These are phyloP conservation scores for Sicyos edulis DNA, from an alignment of 306 rosid genomes.

Conservation along the genomic window DNA sequence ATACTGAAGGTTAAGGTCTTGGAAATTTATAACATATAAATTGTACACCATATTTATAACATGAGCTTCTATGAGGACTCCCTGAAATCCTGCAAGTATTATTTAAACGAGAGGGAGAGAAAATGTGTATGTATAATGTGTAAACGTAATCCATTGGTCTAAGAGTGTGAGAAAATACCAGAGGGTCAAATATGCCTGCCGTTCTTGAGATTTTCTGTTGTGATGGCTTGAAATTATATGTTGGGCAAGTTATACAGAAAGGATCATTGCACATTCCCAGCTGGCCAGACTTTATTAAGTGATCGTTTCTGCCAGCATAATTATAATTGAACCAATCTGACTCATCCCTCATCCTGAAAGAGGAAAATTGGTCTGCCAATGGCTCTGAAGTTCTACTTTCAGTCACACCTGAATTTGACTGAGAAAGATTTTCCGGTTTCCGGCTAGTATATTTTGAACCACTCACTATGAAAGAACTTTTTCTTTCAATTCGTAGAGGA, in stretches of 20 bases:
- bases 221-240: constrained; percentile 40
- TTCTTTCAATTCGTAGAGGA: constrained; percentile 51
- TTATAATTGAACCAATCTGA: constrained; percentile 35
- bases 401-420: constrained; percentile 22
- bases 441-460: constrained; percentile 43
- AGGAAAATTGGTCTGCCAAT: constrained; percentile 33
- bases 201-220: constrained; percentile 35
- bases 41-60: neutral
- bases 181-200: constrained; percentile 42
- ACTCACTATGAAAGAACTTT: constrained; percentile 51
- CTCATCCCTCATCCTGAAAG: constrained; percentile 22
- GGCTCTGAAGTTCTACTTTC: constrained; percentile 32
- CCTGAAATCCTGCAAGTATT: neutral
- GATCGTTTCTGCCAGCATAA: constrained; percentile 46
- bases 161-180: constrained; percentile 41
- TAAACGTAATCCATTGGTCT: constrained; percentile 13
- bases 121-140: neutral
- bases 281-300: constrained; percentile 75
- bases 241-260: constrained; percentile 84
- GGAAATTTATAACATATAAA: neutral
- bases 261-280: constrained; percentile 90
- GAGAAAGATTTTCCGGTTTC: constrained; percentile 32
- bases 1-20: too few relatives aligned
- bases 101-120: neutral
- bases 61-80: neutral